These are phyloP conservation scores for Diplodia scrobiculata DNA, from an alignment of 2,329 filamentous ascomycete genomes.

Conservation along the genomic window DNA sequence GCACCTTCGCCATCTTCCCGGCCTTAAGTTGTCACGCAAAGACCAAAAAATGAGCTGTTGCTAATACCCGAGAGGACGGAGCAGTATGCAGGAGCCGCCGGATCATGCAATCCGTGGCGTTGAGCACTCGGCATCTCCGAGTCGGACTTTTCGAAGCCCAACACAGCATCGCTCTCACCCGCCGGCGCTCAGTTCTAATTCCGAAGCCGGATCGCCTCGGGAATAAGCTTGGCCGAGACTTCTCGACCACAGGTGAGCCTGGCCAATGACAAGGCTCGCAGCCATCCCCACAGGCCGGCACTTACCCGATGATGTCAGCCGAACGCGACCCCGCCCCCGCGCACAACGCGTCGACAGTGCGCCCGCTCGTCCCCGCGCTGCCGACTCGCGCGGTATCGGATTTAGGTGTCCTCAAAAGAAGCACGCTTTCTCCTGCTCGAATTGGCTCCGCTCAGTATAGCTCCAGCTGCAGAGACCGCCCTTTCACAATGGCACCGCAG, in stretches of 20 bases:
- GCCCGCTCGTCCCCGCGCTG: not conserved
- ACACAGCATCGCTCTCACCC: not conserved
- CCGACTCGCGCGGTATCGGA: not conserved
- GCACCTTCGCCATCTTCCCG: not conserved
- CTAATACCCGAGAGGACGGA: not conserved
- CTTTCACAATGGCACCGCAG: slow-evolving; percentile 12
- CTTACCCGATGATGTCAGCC: slow-evolving; percentile 24
- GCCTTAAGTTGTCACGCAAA: too few relatives aligned
- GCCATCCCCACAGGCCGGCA: not conserved
- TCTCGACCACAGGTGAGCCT: not conserved
- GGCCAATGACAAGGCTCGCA: slow-evolving; percentile 5
- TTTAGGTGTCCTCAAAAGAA: slow-evolving; percentile 8
- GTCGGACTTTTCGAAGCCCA: not conserved
- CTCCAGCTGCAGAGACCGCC: not conserved
- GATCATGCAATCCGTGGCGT: not conserved
- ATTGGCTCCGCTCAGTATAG: not conserved
- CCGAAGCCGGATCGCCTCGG: slow-evolving; percentile 8
- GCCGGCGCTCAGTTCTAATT: slow-evolving; percentile 13
- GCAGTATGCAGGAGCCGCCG: not conserved
- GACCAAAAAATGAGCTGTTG: too few relatives aligned
- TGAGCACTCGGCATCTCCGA: slow-evolving; percentile 1
- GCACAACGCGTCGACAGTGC: not conserved
- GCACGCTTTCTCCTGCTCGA: not conserved
- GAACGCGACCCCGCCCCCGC: slow-evolving; percentile 17
- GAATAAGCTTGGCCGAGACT: slow-evolving; percentile 10